phyloP scores from a whole-genome alignment of 1,284 basidiomycete genomes.

The Tylopilus sp. region DNA sequence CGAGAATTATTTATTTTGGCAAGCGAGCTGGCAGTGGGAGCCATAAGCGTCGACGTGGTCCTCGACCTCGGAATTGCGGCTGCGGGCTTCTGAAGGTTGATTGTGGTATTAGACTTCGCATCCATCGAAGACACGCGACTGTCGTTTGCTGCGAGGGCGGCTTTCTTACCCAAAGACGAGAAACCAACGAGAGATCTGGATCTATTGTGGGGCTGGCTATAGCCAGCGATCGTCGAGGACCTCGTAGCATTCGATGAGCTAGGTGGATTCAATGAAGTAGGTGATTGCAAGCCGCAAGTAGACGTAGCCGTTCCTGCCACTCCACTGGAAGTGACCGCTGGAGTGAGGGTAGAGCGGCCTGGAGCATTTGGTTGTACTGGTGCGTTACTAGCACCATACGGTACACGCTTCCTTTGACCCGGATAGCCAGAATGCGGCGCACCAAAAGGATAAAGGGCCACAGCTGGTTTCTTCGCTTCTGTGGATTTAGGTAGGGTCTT shows the following conservation, averaged over 20 bases:
- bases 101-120: slow-evolving; percentile 25
- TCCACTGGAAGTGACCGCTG: slow-evolving; percentile 12
- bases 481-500: slow-evolving; percentile 12
- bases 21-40: slow-evolving; percentile 72
- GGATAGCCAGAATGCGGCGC: slow-evolving; percentile 13
- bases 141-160: slow-evolving; percentile 5
- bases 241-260: slow-evolving; percentile 6
- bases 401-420: slow-evolving; percentile 18
- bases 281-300: slow-evolving; percentile 17
- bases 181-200: slow-evolving; percentile 30
- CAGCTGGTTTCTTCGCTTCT: slow-evolving; percentile 20
- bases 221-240: slow-evolving; percentile 23
- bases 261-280: slow-evolving; percentile 18
- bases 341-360: slow-evolving; percentile 16
- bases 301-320: slow-evolving; percentile 8
- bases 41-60: slow-evolving; percentile 54
- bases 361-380: slow-evolving; percentile 2
- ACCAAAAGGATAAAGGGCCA: slow-evolving; percentile 21
- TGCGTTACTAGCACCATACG: slow-evolving; percentile 15
- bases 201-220: slow-evolving; percentile 17
- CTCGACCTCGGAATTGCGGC: slow-evolving; percentile 11
- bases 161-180: slow-evolving; percentile 35
- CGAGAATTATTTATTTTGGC: slow-evolving; percentile 46
- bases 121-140: slow-evolving; percentile 32
- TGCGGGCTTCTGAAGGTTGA: slow-evolving; percentile 18